Percentiles rank a stretch among this genome's conserved stretches.
phyloP scores from a whole-genome alignment of 2,329 filamentous ascomycete species.

The Aspergillus fumigatiaffinis region DNA sequence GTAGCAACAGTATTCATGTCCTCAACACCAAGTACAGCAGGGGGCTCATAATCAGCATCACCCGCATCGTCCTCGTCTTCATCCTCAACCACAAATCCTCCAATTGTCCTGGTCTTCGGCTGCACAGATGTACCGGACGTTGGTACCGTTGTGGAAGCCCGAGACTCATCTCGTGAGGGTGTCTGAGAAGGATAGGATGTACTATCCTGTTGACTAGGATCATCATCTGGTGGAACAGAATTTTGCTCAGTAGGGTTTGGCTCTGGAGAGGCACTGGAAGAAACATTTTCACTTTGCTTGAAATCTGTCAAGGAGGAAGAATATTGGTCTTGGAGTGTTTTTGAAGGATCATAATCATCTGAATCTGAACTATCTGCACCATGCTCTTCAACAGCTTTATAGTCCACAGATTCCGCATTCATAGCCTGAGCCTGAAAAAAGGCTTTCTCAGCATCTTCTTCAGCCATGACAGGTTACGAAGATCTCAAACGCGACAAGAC shows the following conservation, averaged over 20 bases:
- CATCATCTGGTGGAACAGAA: conserved; percentile 22
- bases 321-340: conserved; percentile 43
- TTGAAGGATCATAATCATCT: conserved; percentile 54
- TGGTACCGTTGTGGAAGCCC: conserved; percentile 29
- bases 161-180: conserved; percentile 33
- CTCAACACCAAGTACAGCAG: conserved; percentile 48
- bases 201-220: conserved; percentile 27
- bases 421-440: conserved; percentile 49
- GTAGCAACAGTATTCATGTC: conserved; percentile 47
- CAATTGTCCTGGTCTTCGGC: conserved; percentile 51
- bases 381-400: conserved; percentile 49
- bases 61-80: conserved; percentile 54
- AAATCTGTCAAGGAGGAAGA: conserved; percentile 28
- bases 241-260: conserved; percentile 19
- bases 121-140: conserved; percentile 30
- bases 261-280: conserved; percentile 22
- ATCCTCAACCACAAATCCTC: conserved; percentile 62
- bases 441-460: conserved; percentile 51
- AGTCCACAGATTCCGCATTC: conserved; percentile 36
- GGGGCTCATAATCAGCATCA: conserved; percentile 52
- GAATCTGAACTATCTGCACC: conserved; percentile 52
- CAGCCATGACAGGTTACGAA: conserved; percentile 42
- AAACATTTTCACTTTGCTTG: conserved; percentile 27
- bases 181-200: conserved; percentile 27
- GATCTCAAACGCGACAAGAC: conserved; percentile 11